Evolutionary conservation across 2,329 filamentous ascomycete genomes (phyloP).

Genomic region (Monosporascus sp.): DNA sequence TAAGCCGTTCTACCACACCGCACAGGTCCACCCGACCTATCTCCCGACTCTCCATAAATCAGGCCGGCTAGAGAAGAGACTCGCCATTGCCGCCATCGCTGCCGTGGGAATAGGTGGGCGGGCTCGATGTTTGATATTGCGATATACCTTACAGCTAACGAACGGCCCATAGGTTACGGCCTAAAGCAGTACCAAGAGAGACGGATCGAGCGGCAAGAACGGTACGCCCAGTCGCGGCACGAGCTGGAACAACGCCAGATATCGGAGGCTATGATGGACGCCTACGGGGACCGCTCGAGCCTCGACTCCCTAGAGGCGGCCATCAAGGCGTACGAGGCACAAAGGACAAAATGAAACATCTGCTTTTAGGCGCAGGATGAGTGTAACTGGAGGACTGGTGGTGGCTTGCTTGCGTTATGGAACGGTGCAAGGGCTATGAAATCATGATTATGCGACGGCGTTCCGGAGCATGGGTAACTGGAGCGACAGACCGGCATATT

Average conservation of each 20-base stretch:
- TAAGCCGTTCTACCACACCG: constrained; percentile 22
- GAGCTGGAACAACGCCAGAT: constrained; percentile 30
- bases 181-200: constrained; percentile 23
- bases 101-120: constrained; percentile 27
- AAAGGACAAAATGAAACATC: too few species aligned
- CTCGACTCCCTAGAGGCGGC: constrained; percentile 44
- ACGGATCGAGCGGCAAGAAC: constrained; percentile 13
- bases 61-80: constrained; percentile 21
- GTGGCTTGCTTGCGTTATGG: too few species aligned
- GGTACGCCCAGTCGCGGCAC: constrained; percentile 19
- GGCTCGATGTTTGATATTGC: background rate
- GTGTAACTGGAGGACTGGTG: too few species aligned
- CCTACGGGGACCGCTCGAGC: constrained; percentile 45
- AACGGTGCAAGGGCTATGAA: too few species aligned
- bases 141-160: too few species aligned
- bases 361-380: too few species aligned
- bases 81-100: constrained; percentile 26
- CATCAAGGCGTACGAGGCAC: constrained; percentile 33
- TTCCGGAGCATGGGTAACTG: too few species aligned
- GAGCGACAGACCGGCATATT: too few species aligned
- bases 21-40: constrained; percentile 24
- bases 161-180: constrained; percentile 19
- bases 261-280: constrained; percentile 38
- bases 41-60: constrained; percentile 23
- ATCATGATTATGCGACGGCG: too few species aligned